A percentile compares a stretch with the other conserved stretches of the same genome.
phyloP scores from a whole-genome alignment of 495 filamentous ascomycete genomes.

The Podospora pseudocomata region DNA sequence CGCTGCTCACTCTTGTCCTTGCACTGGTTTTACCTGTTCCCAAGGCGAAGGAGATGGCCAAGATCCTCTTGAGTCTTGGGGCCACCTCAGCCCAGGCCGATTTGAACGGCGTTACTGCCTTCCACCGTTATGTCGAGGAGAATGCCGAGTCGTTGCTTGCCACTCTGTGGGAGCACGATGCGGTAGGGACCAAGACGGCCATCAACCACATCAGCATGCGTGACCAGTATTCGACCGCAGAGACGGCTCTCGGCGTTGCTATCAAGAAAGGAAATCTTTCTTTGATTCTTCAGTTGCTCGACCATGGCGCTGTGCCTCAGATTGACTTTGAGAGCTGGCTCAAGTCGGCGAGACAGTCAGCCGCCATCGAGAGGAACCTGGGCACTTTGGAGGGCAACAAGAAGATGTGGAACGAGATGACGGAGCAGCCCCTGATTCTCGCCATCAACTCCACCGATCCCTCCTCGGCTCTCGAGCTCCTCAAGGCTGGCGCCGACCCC shows the following conservation, averaged over 20 bases:
- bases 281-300: constrained; percentile 40
- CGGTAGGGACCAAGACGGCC: constrained; percentile 55
- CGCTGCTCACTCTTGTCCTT: constrained; percentile 63
- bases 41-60: constrained; percentile 56
- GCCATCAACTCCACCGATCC: constrained; percentile 53
- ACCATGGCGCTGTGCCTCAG: constrained; percentile 37
- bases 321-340: constrained; percentile 48
- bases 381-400: constrained; percentile 42
- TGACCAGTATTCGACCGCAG: constrained; percentile 27
- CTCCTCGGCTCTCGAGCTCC: constrained; percentile 50
- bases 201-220: constrained; percentile 56
- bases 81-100: constrained; percentile 73
- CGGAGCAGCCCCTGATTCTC: constrained; percentile 57
- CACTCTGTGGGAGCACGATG: constrained; percentile 56
- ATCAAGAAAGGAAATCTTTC: constrained; percentile 30
- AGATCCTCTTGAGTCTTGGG: constrained; percentile 62
- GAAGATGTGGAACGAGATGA: constrained; percentile 32
- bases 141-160: constrained; percentile 52
- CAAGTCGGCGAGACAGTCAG: constrained; percentile 36
- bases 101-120: constrained; percentile 50
- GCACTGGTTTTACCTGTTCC: constrained; percentile 55
- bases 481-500: constrained; percentile 57
- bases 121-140: constrained; percentile 54
- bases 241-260: constrained; percentile 37
- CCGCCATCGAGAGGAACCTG: constrained; percentile 22